Base-by-base conservation (phyloP, 2,329 filamentous ascomycete species). In the Beauveria brongniartii region DNA sequence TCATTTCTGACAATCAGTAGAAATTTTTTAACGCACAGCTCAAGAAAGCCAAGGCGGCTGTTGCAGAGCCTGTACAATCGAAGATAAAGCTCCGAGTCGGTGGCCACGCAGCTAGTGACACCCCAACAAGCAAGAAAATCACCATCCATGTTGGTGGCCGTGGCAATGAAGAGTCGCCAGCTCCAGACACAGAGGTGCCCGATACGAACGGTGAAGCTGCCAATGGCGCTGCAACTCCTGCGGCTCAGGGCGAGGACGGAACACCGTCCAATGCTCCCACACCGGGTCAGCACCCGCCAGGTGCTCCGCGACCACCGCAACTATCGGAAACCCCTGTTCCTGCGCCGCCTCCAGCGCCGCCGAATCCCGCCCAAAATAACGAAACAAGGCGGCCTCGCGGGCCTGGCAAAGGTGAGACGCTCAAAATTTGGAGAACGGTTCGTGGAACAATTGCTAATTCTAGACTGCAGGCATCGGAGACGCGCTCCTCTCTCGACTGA, bases 61-160 rank as follows among this genome's bases (percentile, higher is more conserved):
- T 93, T 20, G 80, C 83, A 54, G 89, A 94, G 72, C 88, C 91
- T 16, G 77, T 82, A 1, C 84, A 87, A 67, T 84, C 89, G 41
- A 91, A 91, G 69, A 89, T 95, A 68, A 95, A 92, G 73, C 79
- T 96, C 61, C 92, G 90, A 72, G 82, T 91, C 69, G 79, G 82
- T 6, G 79, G 82, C 5, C 74, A 77, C 48, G 72, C 72, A 26
- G 69, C 72, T 34, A 78, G 82, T 34, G 74, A 77, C 10, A 73
- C 81, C 1, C 67, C 68, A 48, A 73, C 76, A 62, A 72, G 78
- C 9, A 86, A 86, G 71, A 89, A 85, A 71, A 86, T 93, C 61
- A 92, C 87, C 22, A 83, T 91, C 54, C 87, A 87, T 64, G 82
- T 91, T 59, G 86, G 84, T 66, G 82, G 80, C 44, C 82, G 82